Evolutionary conservation across 257 asterid genomes (phyloP).

Genomic region (Salvia hispanica): DNA sequence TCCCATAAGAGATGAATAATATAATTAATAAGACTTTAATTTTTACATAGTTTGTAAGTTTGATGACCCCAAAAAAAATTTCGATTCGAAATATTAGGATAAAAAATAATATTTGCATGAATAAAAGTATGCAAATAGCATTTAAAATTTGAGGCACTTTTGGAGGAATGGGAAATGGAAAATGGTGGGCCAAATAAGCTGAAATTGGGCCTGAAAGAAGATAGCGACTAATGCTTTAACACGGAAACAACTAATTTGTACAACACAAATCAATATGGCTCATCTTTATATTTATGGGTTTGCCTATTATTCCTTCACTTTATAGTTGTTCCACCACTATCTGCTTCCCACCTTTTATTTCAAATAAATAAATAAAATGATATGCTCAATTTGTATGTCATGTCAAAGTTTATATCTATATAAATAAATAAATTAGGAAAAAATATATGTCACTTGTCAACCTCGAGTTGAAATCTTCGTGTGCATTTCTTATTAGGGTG

Average conservation of each 20-base stretch:
- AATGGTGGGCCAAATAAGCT: conserved; percentile 42
- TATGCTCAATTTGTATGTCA: not conserved
- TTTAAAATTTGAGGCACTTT: not conserved
- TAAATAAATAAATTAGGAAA: too few species aligned
- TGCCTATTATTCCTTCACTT: conserved; percentile 35
- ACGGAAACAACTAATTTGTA: conserved; percentile 26
- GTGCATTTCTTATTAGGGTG: too few species aligned
- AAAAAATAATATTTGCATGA: too few species aligned
- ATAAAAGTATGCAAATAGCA: too few species aligned
- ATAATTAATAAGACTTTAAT: too few species aligned
- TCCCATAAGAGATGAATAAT: too few species aligned
- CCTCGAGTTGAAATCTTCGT: too few species aligned
- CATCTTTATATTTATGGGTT: not conserved
- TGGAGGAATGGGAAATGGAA: conserved; percentile 28
- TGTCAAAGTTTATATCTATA: not conserved
- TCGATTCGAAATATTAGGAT: too few species aligned
- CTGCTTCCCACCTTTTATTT: conserved; percentile 34
- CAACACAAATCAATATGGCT: conserved; percentile 21
- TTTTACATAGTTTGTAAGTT: too few species aligned
- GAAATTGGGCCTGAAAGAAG: conserved; percentile 35
- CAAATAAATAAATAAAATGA: not conserved
- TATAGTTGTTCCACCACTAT: conserved; percentile 44
- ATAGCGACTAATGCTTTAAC: conserved; percentile 31
- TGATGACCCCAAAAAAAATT: too few species aligned
- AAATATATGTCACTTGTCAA: too few species aligned